Percentiles rank a stretch among this genome's conserved stretches.
Conservation (phyloP, 1,139 yeast genomes). For the Komagataea norvegica region DNA sequence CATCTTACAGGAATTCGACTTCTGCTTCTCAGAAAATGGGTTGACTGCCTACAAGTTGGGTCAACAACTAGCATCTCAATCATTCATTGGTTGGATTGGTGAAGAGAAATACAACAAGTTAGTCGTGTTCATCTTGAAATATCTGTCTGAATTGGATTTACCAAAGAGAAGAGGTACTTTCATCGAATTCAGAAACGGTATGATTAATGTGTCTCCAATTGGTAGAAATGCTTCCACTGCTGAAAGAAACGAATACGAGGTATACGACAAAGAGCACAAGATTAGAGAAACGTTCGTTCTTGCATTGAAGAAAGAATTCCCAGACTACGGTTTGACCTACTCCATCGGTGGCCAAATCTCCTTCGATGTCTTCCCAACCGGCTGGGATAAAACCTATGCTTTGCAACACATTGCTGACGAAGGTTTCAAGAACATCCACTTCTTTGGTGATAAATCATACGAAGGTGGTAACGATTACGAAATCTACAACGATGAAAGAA, state of each 20-base stretch:
- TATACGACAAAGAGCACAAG: conserved; percentile 70
- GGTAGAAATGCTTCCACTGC: conserved; percentile 96
- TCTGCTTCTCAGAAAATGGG: conserved; percentile 96
- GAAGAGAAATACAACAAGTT: conserved; percentile 89
- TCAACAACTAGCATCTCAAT: conserved; percentile 81
- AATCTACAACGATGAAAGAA: conserved; percentile 85
- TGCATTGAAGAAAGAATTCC: conserved; percentile 77
- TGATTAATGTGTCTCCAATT: conserved; percentile 96
- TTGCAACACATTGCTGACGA: conserved; percentile 86
- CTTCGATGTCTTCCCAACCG: conserved; percentile 98
- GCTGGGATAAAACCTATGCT: conserved; percentile 99
- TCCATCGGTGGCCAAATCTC: conserved; percentile 99
- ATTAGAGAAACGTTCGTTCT: conserved; percentile 78
- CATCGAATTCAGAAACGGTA: conserved; percentile 97
- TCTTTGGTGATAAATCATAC: conserved; percentile 97
- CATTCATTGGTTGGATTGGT: conserved; percentile 94
- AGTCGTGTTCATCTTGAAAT: conserved; percentile 76
- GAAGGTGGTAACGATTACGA: conserved; percentile 99
- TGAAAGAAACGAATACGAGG: conserved; percentile 91
- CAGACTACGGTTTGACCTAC: conserved; percentile 83
- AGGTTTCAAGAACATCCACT: conserved; percentile 83
- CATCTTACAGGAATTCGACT: conserved; percentile 80
- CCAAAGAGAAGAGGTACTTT: conserved; percentile 98
- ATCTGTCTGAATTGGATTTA: conserved; percentile 79
- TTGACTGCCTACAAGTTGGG: conserved; percentile 95